phyloP scores from a whole-genome alignment of 345 rosid species.

The Heritiera littoralis region DNA sequence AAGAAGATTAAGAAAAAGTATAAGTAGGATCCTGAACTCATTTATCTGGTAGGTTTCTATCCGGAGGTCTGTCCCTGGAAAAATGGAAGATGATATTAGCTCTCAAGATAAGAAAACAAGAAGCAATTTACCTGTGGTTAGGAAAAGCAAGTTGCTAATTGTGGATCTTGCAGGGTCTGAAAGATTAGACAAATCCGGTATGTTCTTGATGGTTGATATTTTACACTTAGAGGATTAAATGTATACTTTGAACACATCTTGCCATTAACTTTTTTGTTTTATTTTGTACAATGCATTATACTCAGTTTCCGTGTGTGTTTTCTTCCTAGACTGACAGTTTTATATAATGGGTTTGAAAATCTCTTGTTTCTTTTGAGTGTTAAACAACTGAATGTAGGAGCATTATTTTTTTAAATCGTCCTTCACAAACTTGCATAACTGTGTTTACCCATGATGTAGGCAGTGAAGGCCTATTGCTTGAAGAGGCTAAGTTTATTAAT shows the following conservation, averaged over 20 bases:
- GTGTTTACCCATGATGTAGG: slow-evolving; percentile 47
- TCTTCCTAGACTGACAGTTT: background rate
- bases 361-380: background rate
- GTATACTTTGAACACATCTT: background rate
- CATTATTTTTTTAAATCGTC: background rate
- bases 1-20: background rate
- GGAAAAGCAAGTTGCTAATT: slow-evolving; percentile 87
- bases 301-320: background rate
- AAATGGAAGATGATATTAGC: slow-evolving; percentile 37
- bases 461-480: slow-evolving; percentile 80
- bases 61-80: slow-evolving; percentile 57
- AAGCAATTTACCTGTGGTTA: slow-evolving; percentile 46
- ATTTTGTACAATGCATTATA: background rate
- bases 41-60: slow-evolving; percentile 55
- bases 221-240: background rate
- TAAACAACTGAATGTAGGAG: slow-evolving; percentile 5
- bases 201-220: background rate
- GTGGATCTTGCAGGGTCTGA: slow-evolving; percentile 98
- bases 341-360: background rate
- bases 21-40: background rate
- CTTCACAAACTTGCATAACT: background rate
- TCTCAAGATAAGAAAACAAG: slow-evolving; percentile 28
- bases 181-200: slow-evolving; percentile 92
- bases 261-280: background rate
- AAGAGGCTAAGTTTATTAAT: slow-evolving; percentile 93